phyloP scores from a whole-genome alignment of 768 basidiomycete genomes.

The Lyophyllum decastes region DNA sequence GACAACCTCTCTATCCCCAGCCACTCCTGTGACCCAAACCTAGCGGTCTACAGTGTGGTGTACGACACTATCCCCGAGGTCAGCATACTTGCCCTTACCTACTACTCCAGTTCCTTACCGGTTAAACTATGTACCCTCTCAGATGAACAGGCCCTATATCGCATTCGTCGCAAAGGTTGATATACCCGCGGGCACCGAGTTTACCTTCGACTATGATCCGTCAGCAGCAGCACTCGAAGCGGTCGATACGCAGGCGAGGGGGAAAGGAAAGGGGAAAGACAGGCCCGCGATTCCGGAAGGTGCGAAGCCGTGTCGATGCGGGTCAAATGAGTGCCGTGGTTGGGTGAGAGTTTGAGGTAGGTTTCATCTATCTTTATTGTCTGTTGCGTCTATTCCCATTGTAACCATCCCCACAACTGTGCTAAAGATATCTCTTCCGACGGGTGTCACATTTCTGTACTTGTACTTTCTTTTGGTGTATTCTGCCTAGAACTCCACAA shows the following conservation, averaged over 20 bases:
- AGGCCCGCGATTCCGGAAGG: slow-evolving; percentile 28
- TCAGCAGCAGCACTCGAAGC: slow-evolving; percentile 15
- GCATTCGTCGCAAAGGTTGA: slow-evolving; percentile 53
- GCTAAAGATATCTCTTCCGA: no score
- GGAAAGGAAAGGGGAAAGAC: slow-evolving; percentile 23
- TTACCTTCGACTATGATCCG: slow-evolving; percentile 70
- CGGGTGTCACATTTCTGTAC: no score
- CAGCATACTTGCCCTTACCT: neutral
- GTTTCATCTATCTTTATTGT: neutral
- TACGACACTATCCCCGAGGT: slow-evolving; percentile 65
- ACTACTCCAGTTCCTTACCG: neutral
- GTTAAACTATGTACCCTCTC: no score
- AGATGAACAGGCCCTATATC: slow-evolving; percentile 67
- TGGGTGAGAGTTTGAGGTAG: slow-evolving; percentile 18
- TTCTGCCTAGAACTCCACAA: no score
- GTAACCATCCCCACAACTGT: no score
- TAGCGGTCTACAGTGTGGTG: slow-evolving; percentile 56
- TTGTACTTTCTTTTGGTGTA: no score
- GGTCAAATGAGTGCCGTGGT: slow-evolving; percentile 18
- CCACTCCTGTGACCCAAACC: slow-evolving; percentile 68
- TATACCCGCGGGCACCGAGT: slow-evolving; percentile 54
- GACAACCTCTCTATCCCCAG: slow-evolving; percentile 36
- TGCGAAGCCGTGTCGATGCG: slow-evolving; percentile 38
- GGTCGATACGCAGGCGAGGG: slow-evolving; percentile 11
- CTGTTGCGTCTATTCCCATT: no score